Base-by-base conservation (phyloP, 345 rosid species). In the Gossypium arboreum region DNA sequence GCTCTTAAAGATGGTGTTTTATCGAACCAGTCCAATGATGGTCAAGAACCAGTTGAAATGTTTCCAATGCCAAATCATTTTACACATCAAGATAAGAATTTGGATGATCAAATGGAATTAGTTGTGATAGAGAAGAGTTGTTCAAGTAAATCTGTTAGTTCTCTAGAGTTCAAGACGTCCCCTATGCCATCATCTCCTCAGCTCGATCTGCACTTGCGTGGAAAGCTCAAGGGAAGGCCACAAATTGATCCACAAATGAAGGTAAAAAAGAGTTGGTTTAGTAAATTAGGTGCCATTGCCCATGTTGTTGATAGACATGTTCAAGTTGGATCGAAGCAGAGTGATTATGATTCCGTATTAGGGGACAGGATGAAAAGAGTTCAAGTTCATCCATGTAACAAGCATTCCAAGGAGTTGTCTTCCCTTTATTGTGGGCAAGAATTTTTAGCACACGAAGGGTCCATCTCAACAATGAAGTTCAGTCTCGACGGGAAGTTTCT, bases 121-220 rank as follows among this genome's bases (percentile, higher is more conserved):
- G 71, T 75, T 4, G 80, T 79, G 60, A 82, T 77, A 68, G 85
- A 74, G 57, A 48, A 81, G 16, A 41, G 48, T 9, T 82, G 85
- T 58, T 86, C 85, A 0, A 83, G 80, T 76, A 78, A 68, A 20
- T 84, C 85, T 9, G 82, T 74, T 71, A 87, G 87, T 78, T 81
- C 81, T 77, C 90, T 87, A 75, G 94, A 87, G 73, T 78, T 82
- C 20, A 77, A 79, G 48, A 78, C 75, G 69, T 76, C 82, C 45
- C 55, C 79, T 55, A 83, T 76, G 25, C 54, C 76, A 39, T 82
- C 77, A 39, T 82, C 82, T 41, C 79, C 86, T 65, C 73, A 73
- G 50, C 58, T 82, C 51, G 78, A 79, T 44, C 76, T 61, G 12
- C 56, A 34, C 9, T 27, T 60, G 9, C 4, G 3, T 13, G 10